Conservation (phyloP, 306 rosid genomes). For the Rubus parviflorus region DNA sequence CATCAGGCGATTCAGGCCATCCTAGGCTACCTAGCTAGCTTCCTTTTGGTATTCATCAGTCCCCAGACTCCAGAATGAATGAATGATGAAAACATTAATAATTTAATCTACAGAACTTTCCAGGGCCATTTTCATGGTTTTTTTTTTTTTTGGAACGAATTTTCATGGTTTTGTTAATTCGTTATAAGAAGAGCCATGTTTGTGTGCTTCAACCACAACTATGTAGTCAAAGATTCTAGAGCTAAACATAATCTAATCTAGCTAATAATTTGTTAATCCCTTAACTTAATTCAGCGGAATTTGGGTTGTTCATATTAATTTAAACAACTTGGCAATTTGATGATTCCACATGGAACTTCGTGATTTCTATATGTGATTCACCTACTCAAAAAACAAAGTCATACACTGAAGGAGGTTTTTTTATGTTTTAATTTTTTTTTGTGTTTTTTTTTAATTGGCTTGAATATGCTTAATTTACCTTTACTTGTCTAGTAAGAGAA, state of each 20-base stretch:
- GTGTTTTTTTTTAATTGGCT: too few relatives aligned
- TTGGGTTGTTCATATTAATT: background rate
- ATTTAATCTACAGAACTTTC: background rate
- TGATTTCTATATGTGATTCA: slow-evolving; percentile 8
- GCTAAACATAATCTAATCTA: background rate
- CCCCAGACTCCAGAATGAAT: background rate
- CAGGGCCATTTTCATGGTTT: background rate
- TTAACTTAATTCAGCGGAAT: background rate
- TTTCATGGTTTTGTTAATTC: too few relatives aligned
- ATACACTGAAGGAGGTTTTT: background rate
- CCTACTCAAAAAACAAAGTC: background rate
- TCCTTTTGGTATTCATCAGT: background rate
- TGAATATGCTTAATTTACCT: background rate
- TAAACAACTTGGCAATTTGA: background rate
- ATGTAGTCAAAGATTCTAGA: too few relatives aligned
- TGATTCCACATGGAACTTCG: background rate
- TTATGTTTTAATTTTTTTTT: too few relatives aligned
- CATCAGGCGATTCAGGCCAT: background rate
- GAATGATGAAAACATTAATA: background rate
- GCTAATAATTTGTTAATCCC: background rate
- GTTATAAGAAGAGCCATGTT: background rate
- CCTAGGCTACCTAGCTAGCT: background rate
- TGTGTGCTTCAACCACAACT: background rate
- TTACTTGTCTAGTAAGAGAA: too few relatives aligned
- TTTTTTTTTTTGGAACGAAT: too few relatives aligned